Evolutionary conservation across 768 basidiomycete genomes (phyloP).

Genomic region (Boletus tomentosulus): DNA sequence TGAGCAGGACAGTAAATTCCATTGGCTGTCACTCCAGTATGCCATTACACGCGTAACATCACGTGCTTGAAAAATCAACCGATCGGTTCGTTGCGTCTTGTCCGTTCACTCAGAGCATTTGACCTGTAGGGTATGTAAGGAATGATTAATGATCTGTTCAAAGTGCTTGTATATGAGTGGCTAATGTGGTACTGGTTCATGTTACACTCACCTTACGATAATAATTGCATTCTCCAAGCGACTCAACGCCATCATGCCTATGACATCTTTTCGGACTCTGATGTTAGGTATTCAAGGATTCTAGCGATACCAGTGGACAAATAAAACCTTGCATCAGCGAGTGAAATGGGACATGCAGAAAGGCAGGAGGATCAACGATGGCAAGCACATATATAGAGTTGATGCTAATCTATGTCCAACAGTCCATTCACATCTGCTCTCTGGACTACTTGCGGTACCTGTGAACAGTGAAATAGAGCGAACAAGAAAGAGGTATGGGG

Average conservation of each 20-base stretch:
- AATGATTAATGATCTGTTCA: neutral
- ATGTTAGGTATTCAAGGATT: neutral
- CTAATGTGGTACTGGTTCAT: neutral
- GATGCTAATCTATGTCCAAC: conserved; percentile 23
- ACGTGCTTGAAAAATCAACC: conserved; percentile 21
- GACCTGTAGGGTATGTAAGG: neutral
- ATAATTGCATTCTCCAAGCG: neutral
- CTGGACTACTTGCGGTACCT: conserved; percentile 28
- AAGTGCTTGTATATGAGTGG: too few relatives aligned
- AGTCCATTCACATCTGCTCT: conserved; percentile 4
- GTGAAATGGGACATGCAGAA: conserved; percentile 1
- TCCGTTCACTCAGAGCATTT: neutral
- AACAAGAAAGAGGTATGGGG: neutral
- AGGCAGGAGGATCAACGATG: conserved; percentile 7
- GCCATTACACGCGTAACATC: conserved; percentile 11
- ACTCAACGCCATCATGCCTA: neutral
- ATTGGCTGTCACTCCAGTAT: neutral
- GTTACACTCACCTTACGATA: neutral
- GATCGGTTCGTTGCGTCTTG: neutral
- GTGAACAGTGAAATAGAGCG: neutral
- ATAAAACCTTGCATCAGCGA: neutral
- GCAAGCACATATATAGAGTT: conserved; percentile 16
- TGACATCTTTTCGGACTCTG: neutral
- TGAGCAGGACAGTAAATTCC: neutral
- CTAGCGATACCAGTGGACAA: neutral